A percentile compares a stretch with the other conserved stretches of the same genome.
phyloP scores from a whole-genome alignment of 148 eudicot genomes.

The Tetragonia tetragonoides region DNA sequence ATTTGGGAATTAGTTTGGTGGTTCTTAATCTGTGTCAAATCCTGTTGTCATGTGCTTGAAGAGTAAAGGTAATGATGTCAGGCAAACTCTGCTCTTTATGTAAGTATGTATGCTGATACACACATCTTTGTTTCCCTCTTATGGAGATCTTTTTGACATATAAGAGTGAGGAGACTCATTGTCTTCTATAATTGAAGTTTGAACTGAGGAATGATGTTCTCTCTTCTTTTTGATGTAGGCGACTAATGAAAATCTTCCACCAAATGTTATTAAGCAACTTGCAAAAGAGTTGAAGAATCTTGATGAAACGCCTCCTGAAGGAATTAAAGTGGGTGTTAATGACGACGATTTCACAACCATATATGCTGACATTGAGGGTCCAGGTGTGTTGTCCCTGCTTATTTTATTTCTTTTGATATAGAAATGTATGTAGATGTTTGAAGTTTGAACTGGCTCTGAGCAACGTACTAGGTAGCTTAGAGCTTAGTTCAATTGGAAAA shows the following conservation, averaged over 20 bases:
- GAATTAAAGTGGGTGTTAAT: constrained; percentile 90
- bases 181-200: neutral
- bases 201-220: neutral
- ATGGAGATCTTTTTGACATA: neutral
- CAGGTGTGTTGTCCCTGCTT: constrained; percentile 44
- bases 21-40: no score
- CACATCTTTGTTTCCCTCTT: no score
- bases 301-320: constrained; percentile 96
- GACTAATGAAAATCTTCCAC: constrained; percentile 97
- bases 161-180: neutral
- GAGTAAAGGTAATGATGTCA: no score
- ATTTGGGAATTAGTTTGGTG: no score
- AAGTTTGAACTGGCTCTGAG: neutral
- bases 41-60: no score
- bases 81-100: neutral
- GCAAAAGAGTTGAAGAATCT: constrained; percentile 96
- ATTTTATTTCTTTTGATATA: neutral
- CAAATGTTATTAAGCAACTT: constrained; percentile 88
- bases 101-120: neutral
- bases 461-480: neutral
- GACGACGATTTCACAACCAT: constrained; percentile 93
- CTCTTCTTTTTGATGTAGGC: constrained; percentile 46
- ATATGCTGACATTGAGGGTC: constrained; percentile 94
- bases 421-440: neutral
- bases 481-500: neutral